Conservation (phyloP, 202 grass and related monocot species). For the Bolboschoenoplectus hybrid region DNA sequence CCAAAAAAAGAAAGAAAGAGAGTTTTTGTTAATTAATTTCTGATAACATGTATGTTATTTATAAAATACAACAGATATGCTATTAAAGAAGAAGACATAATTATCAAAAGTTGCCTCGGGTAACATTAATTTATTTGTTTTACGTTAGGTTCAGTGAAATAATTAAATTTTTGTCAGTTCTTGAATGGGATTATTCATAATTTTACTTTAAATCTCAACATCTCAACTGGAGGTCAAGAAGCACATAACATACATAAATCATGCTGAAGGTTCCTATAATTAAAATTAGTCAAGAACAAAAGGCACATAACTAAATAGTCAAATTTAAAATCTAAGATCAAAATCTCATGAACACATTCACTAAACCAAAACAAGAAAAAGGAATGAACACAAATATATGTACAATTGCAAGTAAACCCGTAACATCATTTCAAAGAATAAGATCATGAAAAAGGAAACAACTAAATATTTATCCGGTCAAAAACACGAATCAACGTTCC, state of each 20-base stretch:
- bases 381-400: background rate
- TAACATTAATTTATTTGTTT: too few relatives aligned
- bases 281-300: background rate
- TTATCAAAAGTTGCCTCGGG: background rate
- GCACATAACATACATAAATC: too few relatives aligned
- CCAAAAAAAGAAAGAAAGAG: too few relatives aligned
- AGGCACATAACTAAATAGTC: background rate
- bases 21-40: background rate
- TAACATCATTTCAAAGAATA: background rate
- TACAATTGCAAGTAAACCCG: constrained; percentile 1
- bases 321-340: background rate
- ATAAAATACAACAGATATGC: background rate
- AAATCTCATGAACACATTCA: background rate
- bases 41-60: background rate
- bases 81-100: background rate
- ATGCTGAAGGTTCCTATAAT: too few relatives aligned
- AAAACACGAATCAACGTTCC: background rate
- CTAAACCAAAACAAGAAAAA: background rate
- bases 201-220: too few relatives aligned
- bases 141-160: too few relatives aligned
- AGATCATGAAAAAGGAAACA: background rate
- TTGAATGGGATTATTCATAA: too few relatives aligned
- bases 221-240: too few relatives aligned
- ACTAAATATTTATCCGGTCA: background rate
- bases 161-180: too few relatives aligned